phyloP scores from a whole-genome alignment of 1,284 basidiomycete genomes.

The Fomitiporia mediterranea region DNA sequence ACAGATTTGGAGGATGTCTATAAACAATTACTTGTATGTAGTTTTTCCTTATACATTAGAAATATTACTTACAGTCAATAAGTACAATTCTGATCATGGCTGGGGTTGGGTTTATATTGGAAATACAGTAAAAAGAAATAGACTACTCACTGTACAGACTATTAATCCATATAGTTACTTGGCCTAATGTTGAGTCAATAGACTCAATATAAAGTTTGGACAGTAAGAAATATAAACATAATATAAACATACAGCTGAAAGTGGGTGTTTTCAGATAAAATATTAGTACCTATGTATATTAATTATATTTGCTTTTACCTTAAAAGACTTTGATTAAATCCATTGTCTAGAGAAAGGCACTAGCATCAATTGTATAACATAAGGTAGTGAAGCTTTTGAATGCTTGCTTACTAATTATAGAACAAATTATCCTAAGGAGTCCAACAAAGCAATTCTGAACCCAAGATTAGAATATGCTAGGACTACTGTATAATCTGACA shows the following conservation, averaged over 20 bases:
- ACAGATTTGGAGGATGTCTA: constrained; percentile 5
- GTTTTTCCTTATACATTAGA: too few species aligned
- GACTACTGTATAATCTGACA: not conserved
- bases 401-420: not conserved
- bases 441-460: constrained; percentile 3
- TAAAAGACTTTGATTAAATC: too few species aligned
- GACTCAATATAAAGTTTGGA: too few species aligned
- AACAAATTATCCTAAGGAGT: not conserved
- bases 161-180: too few species aligned
- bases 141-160: not conserved
- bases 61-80: not conserved
- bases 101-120: not conserved
- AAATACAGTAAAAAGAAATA: not conserved
- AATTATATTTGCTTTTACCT: too few species aligned
- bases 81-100: not conserved
- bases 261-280: not conserved
- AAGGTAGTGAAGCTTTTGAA: not conserved
- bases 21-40: too few species aligned
- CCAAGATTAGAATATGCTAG: not conserved
- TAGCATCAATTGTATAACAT: not conserved
- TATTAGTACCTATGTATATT: not conserved
- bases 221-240: too few species aligned
- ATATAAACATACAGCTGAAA: too few species aligned
- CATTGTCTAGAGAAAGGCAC: not conserved
- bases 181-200: not conserved